Evolutionary conservation across 371 early-diverging fungal species (phyloP).

Genomic region (Syncephalastrum contaminatum): DNA sequence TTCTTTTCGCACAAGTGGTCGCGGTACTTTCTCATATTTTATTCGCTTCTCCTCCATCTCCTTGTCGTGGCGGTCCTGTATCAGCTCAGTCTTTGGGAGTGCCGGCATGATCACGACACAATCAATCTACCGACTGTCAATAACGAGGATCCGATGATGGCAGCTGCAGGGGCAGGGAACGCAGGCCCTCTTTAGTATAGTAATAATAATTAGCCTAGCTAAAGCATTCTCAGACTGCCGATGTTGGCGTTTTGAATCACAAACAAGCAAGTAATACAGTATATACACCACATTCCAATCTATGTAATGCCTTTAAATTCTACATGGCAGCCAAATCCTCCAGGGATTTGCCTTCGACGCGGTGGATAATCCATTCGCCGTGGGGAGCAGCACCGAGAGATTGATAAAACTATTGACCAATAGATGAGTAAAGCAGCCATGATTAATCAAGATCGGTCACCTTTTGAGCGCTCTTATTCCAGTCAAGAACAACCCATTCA

Average conservation of each 20-base stretch:
- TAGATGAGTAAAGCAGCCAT: background rate
- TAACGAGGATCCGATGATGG: constrained; percentile 16
- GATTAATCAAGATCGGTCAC: constrained; percentile 30
- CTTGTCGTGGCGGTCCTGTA: constrained; percentile 76
- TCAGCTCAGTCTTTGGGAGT: constrained; percentile 69
- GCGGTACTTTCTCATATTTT: constrained; percentile 69
- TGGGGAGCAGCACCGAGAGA: constrained; percentile 60
- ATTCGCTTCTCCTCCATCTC: constrained; percentile 72
- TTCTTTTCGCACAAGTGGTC: constrained; percentile 76
- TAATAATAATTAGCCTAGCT: too few species aligned
- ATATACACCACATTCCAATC: background rate
- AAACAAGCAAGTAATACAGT: too few species aligned
- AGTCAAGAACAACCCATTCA: constrained; percentile 81
- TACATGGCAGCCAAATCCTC: constrained; percentile 51
- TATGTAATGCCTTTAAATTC: constrained; percentile 1
- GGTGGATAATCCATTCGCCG: constrained; percentile 70
- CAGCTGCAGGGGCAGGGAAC: too few species aligned
- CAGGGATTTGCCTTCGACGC: constrained; percentile 59
- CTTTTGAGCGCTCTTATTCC: constrained; percentile 66
- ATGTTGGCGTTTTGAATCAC: too few species aligned
- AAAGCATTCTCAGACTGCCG: too few species aligned
- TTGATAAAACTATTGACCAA: constrained; percentile 53
- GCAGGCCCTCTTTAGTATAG: too few species aligned
- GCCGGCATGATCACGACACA: constrained; percentile 63
- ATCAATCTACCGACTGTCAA: constrained; percentile 34